Evolutionary conservation across 1,284 basidiomycete species (phyloP).

Genomic region (Schizophyllum amplum): DNA sequence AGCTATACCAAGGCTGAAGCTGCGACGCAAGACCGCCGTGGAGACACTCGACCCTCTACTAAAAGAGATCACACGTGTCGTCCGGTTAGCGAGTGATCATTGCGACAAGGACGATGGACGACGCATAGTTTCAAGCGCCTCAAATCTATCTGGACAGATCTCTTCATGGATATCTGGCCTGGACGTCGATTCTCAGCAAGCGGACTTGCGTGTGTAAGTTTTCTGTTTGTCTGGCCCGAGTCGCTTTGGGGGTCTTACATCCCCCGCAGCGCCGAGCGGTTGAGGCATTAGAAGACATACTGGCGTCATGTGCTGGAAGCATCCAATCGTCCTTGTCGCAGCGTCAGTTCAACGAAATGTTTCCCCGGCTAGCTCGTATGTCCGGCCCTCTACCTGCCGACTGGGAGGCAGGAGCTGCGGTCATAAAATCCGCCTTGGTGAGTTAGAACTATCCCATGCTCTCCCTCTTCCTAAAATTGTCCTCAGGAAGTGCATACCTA

Average conservation of each 20-base stretch:
- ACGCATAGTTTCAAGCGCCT: slow-evolving; percentile 26
- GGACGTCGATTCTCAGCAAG: slow-evolving; percentile 14
- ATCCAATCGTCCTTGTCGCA: slow-evolving; percentile 37
- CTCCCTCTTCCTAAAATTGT: no score
- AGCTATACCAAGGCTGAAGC: slow-evolving; percentile 45
- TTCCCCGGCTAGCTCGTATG: slow-evolving; percentile 34
- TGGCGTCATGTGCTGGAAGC: slow-evolving; percentile 31
- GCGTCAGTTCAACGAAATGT: slow-evolving; percentile 35
- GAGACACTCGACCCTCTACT: slow-evolving; percentile 38
- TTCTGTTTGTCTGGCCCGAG: no score
- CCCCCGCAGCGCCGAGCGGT: background rate
- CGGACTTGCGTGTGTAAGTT: slow-evolving; percentile 10
- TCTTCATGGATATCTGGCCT: slow-evolving; percentile 23
- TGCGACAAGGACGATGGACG: slow-evolving; percentile 27
- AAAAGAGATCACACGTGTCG: slow-evolving; percentile 27
- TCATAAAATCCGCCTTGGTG: no score
- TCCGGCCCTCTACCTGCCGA: slow-evolving; percentile 19
- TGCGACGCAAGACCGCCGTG: slow-evolving; percentile 34
- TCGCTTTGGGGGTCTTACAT: no score
- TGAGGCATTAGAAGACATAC: slow-evolving; percentile 24
- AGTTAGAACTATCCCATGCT: no score
- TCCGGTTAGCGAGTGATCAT: slow-evolving; percentile 21
- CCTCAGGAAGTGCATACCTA: no score
- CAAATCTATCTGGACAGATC: slow-evolving; percentile 22
- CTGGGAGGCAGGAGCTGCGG: slow-evolving; percentile 32